phyloP scores from a whole-genome alignment of 306 rosid species.

The Boehmeria nivea region DNA sequence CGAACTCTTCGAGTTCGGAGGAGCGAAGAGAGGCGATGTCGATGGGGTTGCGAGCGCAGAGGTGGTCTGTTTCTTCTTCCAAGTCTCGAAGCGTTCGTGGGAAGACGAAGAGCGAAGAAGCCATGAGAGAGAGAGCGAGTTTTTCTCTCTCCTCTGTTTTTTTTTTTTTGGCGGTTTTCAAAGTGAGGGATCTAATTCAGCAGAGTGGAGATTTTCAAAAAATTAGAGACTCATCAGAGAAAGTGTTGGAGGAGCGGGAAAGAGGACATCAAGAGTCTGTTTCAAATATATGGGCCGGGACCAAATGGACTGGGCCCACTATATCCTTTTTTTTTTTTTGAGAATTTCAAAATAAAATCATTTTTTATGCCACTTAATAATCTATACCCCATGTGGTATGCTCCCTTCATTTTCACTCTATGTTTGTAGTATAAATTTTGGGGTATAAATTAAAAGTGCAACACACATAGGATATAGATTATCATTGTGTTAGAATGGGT shows the following conservation, averaged over 20 bases:
- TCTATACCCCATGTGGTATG: too few species aligned
- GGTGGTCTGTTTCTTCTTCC: slow-evolving; percentile 51
- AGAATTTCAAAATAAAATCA: too few species aligned
- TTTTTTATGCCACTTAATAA: too few species aligned
- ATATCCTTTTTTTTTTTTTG: too few species aligned
- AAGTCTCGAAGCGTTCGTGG: slow-evolving; percentile 59
- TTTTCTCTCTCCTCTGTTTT: slow-evolving; percentile 1
- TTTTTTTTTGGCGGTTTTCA: neutral
- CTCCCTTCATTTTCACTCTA: too few species aligned
- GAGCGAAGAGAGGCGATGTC: slow-evolving; percentile 47
- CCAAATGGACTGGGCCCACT: neutral
- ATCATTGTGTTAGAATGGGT: too few species aligned
- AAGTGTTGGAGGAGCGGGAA: slow-evolving; percentile 25
- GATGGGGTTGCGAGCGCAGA: slow-evolving; percentile 41
- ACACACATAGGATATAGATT: too few species aligned
- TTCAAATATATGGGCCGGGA: slow-evolving; percentile 4
- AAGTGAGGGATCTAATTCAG: neutral
- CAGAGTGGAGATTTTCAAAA: neutral
- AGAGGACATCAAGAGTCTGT: neutral
- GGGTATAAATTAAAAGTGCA: too few species aligned
- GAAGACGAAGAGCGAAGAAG: slow-evolving; percentile 59
- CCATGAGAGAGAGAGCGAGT: slow-evolving; percentile 40
- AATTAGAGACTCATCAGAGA: neutral
- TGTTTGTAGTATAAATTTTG: too few species aligned
- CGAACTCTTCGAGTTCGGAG: slow-evolving; percentile 76